Evolutionary conservation across 305 asterid species (phyloP), one percentile per base, ranked within the genome.

Genomic region (Euphrasia arctica): DNA sequence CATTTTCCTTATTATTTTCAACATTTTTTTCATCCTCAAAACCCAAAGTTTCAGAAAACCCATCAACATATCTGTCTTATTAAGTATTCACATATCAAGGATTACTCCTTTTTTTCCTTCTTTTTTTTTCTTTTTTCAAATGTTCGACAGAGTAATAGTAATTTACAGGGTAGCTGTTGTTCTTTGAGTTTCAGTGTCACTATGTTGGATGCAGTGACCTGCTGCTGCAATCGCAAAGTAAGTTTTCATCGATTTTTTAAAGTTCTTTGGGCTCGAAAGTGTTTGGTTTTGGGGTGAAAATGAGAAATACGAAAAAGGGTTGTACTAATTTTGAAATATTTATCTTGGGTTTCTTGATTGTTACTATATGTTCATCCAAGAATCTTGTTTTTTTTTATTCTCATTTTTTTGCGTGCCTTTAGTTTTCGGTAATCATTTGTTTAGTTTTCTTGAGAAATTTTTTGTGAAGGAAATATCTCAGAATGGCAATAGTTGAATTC

Each of bases 191-290:
- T 8, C 57, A 18, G 57, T 22, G 79, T 63, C 76, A 64, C 55
- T 52, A 80, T 80, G 88, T 57, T 76, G 76, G 82, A 74, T 62
- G 81, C 79, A 7, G 76, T 65, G 67, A 73, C 73, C 4, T 66
- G 68, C 67, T 62, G 71, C 79, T 79, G 42, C 72, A 72, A 45
- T 34, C 79, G 66, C 55, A 80, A 45, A 64, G 89, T 80, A 41
- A 78, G 85, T 62, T 3, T 14, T 62, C 39, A 9, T 47, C 36
- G 11, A 39, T 5, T 13, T 55, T 5, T 41, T 9, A 8, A 18
- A 12, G 10, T 41, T 28, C 5, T 54, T 22, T 31, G 60, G 39
- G 48, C 9, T 28, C 41, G 49, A 29, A 22, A 14, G 27, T 3
- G 11, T n/a, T 14, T 4, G 57, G 15, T 8, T 51, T 51, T 7